Base-by-base conservation (phyloP, 208 protist genomes). In the Trypanosoma vivax region DNA sequence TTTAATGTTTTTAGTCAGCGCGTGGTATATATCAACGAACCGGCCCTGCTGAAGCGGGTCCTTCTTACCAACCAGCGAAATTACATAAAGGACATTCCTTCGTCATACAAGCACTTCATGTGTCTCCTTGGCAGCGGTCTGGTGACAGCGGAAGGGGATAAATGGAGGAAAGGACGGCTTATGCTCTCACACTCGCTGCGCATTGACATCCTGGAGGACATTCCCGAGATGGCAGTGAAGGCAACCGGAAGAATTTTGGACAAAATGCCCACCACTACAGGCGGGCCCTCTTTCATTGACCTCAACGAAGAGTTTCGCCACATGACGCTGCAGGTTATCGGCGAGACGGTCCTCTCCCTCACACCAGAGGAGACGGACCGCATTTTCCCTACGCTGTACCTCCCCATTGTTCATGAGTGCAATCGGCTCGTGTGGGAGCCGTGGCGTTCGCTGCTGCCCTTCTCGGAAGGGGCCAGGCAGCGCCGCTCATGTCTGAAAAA, bases 341-440 rank as follows among this genome's bases (percentile, higher is more conserved):
- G 85, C 18, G 73, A 95, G 67, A 87, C 70, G 31, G 75, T 73
- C 0, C 73, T 95, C 24, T 92, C 80, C 28, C 63, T 93, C 37
- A 82, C 72, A 9, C 67, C 79, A 1, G 83, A 92, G 48, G 83
- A 93, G 67, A 83, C 74, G 10, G 85, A 95, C 46, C 62, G 70
- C 39, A 91, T 95, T 55, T 95, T 95, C 58, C 83, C 88, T 0
- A 56, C 85, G 0, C 76, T 95, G 13, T 95, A 92, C 55, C 65
- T 95, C 29, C 88, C 88, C 37, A 92, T 95, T 64, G 81, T 95
- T 54, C 76, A 90, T 42, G 88, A 95, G 71, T 91, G 83, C 68
- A 95, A 95, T 62, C 68, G 63, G 51, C 81, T 76, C 16, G 82
- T 92, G 5, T 95, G 88, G 88, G 82, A 78, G 11, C 88, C 88